phyloP scores from a whole-genome alignment of 1,284 basidiomycete genomes.

The Irpex sp. region DNA sequence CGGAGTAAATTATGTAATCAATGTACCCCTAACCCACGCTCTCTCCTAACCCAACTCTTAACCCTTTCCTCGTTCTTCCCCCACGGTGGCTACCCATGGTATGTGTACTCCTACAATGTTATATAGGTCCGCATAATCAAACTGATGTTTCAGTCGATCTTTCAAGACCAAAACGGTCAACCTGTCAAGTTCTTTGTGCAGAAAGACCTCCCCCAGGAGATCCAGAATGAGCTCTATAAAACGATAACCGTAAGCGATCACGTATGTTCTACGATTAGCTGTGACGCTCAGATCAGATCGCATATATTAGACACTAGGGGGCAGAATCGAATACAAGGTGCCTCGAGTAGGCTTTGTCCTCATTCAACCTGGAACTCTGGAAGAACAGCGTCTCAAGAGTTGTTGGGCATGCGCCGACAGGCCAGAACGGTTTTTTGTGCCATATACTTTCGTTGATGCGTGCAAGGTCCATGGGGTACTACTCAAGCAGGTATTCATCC shows the following conservation, averaged over 20 bases:
- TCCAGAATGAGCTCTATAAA: constrained; percentile 65
- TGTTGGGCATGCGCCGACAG: constrained; percentile 65
- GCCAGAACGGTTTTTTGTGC: constrained; percentile 72
- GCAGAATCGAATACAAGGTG: constrained; percentile 71
- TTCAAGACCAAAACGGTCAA: constrained; percentile 59
- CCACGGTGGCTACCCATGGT: constrained; percentile 1
- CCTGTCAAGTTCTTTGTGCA: constrained; percentile 79
- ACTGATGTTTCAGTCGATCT: constrained; percentile 44
- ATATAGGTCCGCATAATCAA: background rate
- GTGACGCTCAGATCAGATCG: background rate
- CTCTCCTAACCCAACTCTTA: constrained; percentile 5
- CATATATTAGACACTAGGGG: constrained; percentile 53
- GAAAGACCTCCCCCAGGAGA: constrained; percentile 65
- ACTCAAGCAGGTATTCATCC: constrained; percentile 70
- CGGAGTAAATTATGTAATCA: background rate
- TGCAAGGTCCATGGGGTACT: constrained; percentile 70
- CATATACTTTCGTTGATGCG: constrained; percentile 73
- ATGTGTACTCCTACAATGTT: background rate
- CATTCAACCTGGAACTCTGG: constrained; percentile 59
- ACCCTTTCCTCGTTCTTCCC: constrained; percentile 6
- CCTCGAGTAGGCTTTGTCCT: constrained; percentile 72
- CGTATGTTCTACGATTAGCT: background rate
- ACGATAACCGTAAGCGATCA: constrained; percentile 56
- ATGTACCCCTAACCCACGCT: constrained; percentile 18
- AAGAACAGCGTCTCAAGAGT: constrained; percentile 65